A percentile compares a stretch with the other conserved stretches of the same genome.
Evolutionary conservation across 1,284 basidiomycete genomes (phyloP).

Genomic region (Apiotrichum porosum): DNA sequence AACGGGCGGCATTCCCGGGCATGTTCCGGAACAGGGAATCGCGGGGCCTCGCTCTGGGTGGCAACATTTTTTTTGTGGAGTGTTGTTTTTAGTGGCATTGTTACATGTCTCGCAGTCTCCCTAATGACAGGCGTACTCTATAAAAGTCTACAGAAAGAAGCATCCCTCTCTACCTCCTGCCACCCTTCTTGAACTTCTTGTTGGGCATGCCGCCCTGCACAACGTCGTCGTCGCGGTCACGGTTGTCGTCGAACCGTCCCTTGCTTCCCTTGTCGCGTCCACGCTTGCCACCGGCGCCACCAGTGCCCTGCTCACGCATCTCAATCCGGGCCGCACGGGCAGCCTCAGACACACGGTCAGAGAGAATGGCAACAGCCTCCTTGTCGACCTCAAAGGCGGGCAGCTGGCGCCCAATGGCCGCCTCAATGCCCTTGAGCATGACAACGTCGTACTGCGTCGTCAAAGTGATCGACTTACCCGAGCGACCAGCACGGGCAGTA

Average conservation of each 20-base stretch:
- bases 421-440: constrained; percentile 88
- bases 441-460: constrained; percentile 99
- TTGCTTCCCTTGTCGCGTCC: constrained; percentile 54
- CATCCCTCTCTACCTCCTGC: too few relatives aligned
- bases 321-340: constrained; percentile 76
- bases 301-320: constrained; percentile 50
- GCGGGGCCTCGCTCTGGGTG: constrained; percentile 1
- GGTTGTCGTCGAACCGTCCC: constrained; percentile 62
- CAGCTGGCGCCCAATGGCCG: constrained; percentile 89
- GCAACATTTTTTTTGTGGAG: too few relatives aligned
- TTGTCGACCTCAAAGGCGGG: constrained; percentile 83
- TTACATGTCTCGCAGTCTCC: too few relatives aligned
- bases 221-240: constrained; percentile 86
- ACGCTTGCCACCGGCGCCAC: constrained; percentile 54
- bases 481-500: constrained; percentile 91
- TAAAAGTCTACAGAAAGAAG: too few relatives aligned
- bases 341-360: constrained; percentile 87
- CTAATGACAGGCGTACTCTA: too few relatives aligned
- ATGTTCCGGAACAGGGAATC: too few relatives aligned
- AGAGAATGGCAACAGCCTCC: constrained; percentile 81
- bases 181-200: constrained; percentile 43
- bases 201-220: constrained; percentile 40
- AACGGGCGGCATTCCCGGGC: too few relatives aligned
- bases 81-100: too few relatives aligned
- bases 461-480: constrained; percentile 91